These are phyloP conservation scores for Penicillium sp. DNA, from an alignment of 2,329 filamentous ascomycete species.

Conservation along the genomic window DNA sequence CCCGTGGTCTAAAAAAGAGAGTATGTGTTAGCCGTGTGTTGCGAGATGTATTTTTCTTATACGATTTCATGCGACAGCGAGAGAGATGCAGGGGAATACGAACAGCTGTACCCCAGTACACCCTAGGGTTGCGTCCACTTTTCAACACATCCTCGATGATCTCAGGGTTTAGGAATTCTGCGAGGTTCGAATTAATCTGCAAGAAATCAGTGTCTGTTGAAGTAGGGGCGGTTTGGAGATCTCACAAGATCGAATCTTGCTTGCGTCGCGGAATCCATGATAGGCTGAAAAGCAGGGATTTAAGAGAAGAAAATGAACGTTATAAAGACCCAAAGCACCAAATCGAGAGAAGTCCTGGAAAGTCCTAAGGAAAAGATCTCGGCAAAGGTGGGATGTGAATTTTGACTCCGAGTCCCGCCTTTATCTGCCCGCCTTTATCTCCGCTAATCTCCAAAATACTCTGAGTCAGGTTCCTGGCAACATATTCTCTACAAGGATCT, in stretches of 20 bases:
- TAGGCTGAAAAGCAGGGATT: background rate
- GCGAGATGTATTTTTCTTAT: no score
- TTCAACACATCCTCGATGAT: conserved; percentile 32
- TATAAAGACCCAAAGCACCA: background rate
- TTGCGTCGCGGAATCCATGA: background rate
- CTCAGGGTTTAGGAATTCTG: conserved; percentile 75
- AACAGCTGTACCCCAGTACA: conserved; percentile 43
- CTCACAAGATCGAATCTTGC: background rate
- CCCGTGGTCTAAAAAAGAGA: conserved; percentile 57
- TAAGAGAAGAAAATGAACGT: background rate
- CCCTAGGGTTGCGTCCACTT: conserved; percentile 28
- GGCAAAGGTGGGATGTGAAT: no score
- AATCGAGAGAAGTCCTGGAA: no score
- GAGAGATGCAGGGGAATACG: no score
- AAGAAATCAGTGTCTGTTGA: background rate
- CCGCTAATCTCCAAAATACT: no score
- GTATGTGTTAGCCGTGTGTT: no score
- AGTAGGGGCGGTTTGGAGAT: background rate
- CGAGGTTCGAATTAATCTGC: conserved; percentile 71
- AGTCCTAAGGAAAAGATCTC: background rate
- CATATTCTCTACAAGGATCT: no score
- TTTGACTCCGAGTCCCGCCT: no score
- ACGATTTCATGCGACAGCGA: no score
- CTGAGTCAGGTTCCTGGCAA: no score
- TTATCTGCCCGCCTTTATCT: no score